Conservation (phyloP, 768 basidiomycete genomes). For the Trametes sanguinea region DNA sequence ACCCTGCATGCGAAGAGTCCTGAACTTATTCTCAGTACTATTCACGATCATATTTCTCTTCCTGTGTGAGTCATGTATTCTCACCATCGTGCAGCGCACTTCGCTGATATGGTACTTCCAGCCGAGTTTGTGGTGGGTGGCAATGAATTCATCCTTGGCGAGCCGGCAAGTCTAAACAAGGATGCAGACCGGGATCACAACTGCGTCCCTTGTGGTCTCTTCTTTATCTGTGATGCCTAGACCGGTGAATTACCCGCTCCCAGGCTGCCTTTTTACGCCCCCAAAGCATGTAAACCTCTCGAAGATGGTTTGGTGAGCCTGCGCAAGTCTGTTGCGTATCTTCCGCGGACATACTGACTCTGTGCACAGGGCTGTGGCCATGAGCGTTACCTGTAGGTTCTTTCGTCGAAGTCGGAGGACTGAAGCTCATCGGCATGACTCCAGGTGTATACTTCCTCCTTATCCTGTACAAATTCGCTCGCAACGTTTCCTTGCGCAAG, state of each 20-base stretch:
- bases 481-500: constrained; percentile 5
- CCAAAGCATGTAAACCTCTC: not conserved
- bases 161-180: not conserved
- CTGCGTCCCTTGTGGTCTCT: not conserved
- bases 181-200: not conserved
- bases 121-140: constrained; percentile 9
- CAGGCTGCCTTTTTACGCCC: constrained; percentile 5
- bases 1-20: not conserved
- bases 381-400: constrained; percentile 6
- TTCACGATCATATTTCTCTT: not conserved
- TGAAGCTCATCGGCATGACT: too few relatives aligned
- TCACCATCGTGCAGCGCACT: too few relatives aligned
- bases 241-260: not conserved
- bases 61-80: not conserved
- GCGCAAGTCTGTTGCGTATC: not conserved
- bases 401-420: not conserved
- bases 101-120: not conserved
- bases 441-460: constrained; percentile 15
- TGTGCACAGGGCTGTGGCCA: not conserved
- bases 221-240: not conserved
- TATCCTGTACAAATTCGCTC: constrained; percentile 13
- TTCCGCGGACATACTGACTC: not conserved
- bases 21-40: not conserved
- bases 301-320: constrained; percentile 2
- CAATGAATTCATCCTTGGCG: not conserved